phyloP scores from a whole-genome alignment of 2,329 filamentous ascomycete genomes.

The Cercospora nicotianae region DNA sequence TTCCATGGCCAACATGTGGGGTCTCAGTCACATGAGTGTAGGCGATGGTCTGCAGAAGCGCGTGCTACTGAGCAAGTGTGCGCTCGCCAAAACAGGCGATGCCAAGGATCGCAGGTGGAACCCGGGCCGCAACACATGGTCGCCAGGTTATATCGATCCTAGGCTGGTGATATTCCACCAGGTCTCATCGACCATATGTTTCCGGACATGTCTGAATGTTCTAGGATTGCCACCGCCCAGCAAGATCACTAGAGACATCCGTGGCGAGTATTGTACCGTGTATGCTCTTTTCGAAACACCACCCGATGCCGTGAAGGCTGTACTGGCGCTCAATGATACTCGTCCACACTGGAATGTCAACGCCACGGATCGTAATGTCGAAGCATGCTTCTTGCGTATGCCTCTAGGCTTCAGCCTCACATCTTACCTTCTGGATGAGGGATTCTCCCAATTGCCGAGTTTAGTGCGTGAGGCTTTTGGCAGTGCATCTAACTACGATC shows the following conservation, averaged over 20 bases:
- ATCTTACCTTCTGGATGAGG: slow-evolving; percentile 7
- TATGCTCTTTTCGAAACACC: slow-evolving; percentile 15
- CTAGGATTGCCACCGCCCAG: slow-evolving; percentile 10
- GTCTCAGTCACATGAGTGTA: slow-evolving; percentile 17
- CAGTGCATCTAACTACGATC: neutral
- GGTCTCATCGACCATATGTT: slow-evolving; percentile 12
- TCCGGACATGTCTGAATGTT: slow-evolving; percentile 18
- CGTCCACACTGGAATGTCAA: slow-evolving; percentile 16
- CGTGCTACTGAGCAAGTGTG: slow-evolving; percentile 17
- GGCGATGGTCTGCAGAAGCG: slow-evolving; percentile 4
- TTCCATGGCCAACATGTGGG: slow-evolving; percentile 20
- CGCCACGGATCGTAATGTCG: slow-evolving; percentile 11
- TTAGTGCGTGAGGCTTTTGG: slow-evolving; percentile 13
- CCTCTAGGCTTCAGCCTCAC: slow-evolving; percentile 14
- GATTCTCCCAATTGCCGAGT: slow-evolving; percentile 12
- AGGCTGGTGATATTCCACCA: slow-evolving; percentile 17
- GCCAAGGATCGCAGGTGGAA: slow-evolving; percentile 15
- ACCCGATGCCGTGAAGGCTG: slow-evolving; percentile 2
- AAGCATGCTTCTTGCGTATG: slow-evolving; percentile 11
- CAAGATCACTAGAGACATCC: slow-evolving; percentile 14
- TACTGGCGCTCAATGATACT: slow-evolving; percentile 6
- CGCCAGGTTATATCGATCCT: slow-evolving; percentile 13
- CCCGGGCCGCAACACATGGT: slow-evolving; percentile 11
- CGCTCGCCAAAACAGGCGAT: slow-evolving; percentile 10
- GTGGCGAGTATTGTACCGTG: slow-evolving; percentile 15